phyloP scores from a whole-genome alignment of 805 yeast genomes.

The Monosporozyma unispora region DNA sequence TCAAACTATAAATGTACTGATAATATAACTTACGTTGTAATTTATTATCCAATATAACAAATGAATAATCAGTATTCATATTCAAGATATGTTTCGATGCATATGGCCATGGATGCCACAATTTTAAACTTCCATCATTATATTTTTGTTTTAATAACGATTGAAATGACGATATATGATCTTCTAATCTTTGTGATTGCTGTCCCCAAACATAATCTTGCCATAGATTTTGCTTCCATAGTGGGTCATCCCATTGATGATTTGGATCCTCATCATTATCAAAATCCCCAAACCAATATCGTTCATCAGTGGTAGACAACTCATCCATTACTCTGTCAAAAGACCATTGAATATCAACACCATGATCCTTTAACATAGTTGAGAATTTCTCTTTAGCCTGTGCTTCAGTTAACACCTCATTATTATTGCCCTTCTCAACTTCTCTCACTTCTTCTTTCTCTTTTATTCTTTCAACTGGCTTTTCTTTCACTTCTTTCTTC shows the following conservation, averaged over 20 bases:
- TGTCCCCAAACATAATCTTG: background rate
- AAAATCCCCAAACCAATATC: conserved; percentile 52
- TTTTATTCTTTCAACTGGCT: background rate
- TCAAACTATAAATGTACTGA: conserved; percentile 39
- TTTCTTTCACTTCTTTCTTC: conserved; percentile 30
- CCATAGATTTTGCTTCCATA: conserved; percentile 46
- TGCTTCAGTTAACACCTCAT: background rate
- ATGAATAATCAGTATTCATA: background rate
- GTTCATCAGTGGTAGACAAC: conserved; percentile 44
- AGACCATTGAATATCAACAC: conserved; percentile 69
- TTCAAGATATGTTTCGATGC: background rate
- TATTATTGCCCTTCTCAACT: background rate
- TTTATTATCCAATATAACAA: background rate
- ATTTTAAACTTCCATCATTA: background rate
- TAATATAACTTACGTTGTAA: conserved; percentile 8
- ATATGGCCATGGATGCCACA: background rate
- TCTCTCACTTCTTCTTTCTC: conserved; percentile 11
- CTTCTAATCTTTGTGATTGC: background rate
- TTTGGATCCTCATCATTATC: conserved; percentile 20
- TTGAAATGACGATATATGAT: background rate
- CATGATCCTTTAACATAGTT: conserved; percentile 42
- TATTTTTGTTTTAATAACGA: background rate
- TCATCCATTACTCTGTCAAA: conserved; percentile 54
- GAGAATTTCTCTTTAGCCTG: conserved; percentile 41
- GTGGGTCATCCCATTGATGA: conserved; percentile 32